Base-by-base conservation (phyloP, 495 filamentous ascomycete genomes). In the Viridothelium virens region DNA sequence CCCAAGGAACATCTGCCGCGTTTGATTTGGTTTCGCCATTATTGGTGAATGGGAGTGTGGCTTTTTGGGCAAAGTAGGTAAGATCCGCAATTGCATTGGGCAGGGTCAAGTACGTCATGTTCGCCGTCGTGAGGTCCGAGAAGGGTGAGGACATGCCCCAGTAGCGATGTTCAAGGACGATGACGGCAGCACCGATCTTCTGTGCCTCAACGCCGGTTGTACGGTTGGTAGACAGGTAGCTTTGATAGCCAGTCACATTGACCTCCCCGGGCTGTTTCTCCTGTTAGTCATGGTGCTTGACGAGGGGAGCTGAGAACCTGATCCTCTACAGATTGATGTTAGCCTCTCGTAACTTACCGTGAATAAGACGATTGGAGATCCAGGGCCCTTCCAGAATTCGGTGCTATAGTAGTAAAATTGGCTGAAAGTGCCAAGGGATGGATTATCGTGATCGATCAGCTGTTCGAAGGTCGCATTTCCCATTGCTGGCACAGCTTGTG, bases 61-160 rank as follows among this genome's bases (percentile, higher is more conserved):
- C 81, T 65, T 79, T 84, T 65, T 82, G 79, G 18, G 86, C 86
- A 73, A 90, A 87, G 74, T 87, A 79, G 36, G 78, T 80, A 31
- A 87, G 76, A 67, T 90, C 87, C 25, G 81, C 77, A 70, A 89
- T 80, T 5, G 83, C 78, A 68, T 90, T 82, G 56, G 85, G 76
- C 41, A 89, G 77, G 3, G 86, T 90, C 65, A 89, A 77, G 53
- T 86, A 79, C 71, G 84, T 78, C 71, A 89, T 73, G 25, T 83
- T 87, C 66, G 85, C 74, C 9, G 81, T 75, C 0, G 79, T 84
- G 63, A 88, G 74, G 18, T 76, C 72, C 14, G 76, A 72, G 68
- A 81, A 88, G 1, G 87, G 87, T 1, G 85, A 85, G 6, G 84
- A 87, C 63, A 77, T 76, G 47, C 85, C 85, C 82, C 82, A 87